These are phyloP conservation scores for Moringa oleifera DNA, from an alignment of 345 rosid species.

Conservation along the genomic window DNA sequence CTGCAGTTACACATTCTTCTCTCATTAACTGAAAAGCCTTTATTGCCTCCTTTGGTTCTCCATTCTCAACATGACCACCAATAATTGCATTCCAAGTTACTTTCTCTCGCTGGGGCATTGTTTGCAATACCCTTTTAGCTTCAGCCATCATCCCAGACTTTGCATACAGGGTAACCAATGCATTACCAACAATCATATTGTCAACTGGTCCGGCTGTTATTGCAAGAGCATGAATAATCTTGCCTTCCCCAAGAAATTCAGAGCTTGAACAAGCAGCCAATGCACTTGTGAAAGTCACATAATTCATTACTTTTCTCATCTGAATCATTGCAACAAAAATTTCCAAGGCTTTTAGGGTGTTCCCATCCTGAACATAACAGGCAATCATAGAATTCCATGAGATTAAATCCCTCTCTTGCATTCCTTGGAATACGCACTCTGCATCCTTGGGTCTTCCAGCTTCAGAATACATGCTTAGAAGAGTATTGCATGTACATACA, in stretches of 20 bases:
- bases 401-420: constrained; percentile 63
- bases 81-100: constrained; percentile 89
- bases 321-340: constrained; percentile 41
- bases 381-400: constrained; percentile 80
- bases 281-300: constrained; percentile 76
- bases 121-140: constrained; percentile 47
- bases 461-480: constrained; percentile 67
- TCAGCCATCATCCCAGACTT: constrained; percentile 50
- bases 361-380: constrained; percentile 54
- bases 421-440: constrained; percentile 51
- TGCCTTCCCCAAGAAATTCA: constrained; percentile 41
- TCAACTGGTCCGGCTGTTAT: constrained; percentile 38
- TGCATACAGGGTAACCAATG: constrained; percentile 63
- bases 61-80: constrained; percentile 65
- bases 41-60: constrained; percentile 41
- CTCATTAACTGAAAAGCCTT: constrained; percentile 53
- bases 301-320: constrained; percentile 29
- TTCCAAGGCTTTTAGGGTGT: constrained; percentile 44
- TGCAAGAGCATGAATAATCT: constrained; percentile 63
- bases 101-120: constrained; percentile 38
- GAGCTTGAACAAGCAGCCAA: constrained; percentile 62
- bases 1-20: constrained; percentile 38
- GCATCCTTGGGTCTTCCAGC: constrained; percentile 56
- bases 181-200: constrained; percentile 67
- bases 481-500: constrained; percentile 56